Evolutionary conservation across 2,329 filamentous ascomycete species (phyloP).

Genomic region (Colletotrichum australisinense): DNA sequence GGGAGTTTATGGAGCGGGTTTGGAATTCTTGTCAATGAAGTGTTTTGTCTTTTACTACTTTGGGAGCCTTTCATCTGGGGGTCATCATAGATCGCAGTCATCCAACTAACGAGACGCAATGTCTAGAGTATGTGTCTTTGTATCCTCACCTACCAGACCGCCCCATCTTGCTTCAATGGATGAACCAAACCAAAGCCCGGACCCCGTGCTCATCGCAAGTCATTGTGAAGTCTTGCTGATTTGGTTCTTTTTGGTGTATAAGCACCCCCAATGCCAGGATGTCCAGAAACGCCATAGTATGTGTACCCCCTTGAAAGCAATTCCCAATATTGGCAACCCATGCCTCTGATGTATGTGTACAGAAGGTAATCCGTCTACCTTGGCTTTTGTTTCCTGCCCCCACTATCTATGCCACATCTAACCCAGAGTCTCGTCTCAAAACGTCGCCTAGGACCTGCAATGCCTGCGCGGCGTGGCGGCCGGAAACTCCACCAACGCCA

Average conservation of each 20-base stretch:
- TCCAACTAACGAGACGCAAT: constrained; percentile 18
- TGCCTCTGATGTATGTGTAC: constrained; percentile 27
- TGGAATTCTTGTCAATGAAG: neutral
- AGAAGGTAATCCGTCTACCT: neutral
- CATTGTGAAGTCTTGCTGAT: neutral
- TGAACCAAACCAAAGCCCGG: neutral
- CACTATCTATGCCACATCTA: constrained; percentile 53
- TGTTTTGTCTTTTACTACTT: neutral
- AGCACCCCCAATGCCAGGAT: neutral
- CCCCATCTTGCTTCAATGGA: neutral
- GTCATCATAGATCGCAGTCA: constrained; percentile 8
- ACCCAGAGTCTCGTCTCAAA: constrained; percentile 60
- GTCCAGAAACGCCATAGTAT: constrained; percentile 25
- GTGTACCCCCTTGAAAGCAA: neutral
- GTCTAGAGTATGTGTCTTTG: constrained; percentile 4
- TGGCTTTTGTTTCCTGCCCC: neutral
- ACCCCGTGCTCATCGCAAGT: neutral
- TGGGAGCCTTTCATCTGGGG: neutral
- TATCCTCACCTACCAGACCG: neutral
- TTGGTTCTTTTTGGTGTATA: neutral
- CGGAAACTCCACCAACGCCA: constrained; percentile 83
- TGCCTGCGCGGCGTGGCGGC: constrained; percentile 64
- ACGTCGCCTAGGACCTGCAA: constrained; percentile 65
- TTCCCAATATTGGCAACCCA: constrained; percentile 3
- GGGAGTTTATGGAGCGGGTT: constrained; percentile 29